Evolutionary conservation across 768 basidiomycete genomes (phyloP), one percentile per base, ranked within the genome.

Genomic region (Lactifluus hygrophoroides): DNA sequence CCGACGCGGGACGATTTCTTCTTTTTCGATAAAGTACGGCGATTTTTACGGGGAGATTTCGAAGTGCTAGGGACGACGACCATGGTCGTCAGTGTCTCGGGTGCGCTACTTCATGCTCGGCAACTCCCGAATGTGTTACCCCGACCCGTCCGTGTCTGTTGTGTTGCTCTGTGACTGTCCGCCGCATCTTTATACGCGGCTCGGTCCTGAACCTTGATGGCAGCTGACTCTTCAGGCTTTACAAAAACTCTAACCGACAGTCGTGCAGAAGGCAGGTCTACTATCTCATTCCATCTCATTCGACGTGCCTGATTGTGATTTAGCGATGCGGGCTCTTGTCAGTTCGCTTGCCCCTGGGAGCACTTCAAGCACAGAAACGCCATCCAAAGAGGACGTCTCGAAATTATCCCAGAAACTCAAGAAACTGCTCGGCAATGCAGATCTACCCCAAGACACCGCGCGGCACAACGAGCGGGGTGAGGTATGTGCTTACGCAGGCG

Each of bases 341-440:
- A 64, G 58, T 37, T 74, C 77, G 11, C 66, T 78, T 17, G 67
- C 70, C 1, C 68, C 70, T 16, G 67, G 32, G 11, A 42, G 59
- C 30, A 40, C 35, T 14, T 5, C 27, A 3, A 38, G 52, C 9
- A 56, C 53, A 10, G 64, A 51, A 28, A 75, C 74, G 30, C 58
- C 79, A 38, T 73, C 76, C 19, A 67, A 75, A 48, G 80, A 82
- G 49, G 79, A 80, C 53, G 69, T 82, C 21, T 71, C 73, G 58
- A 78, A 72, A 59, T 68, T 90, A 23, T 81, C 85, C 3, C 76
- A 82, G 55, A 85, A 79, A 68, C 72, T 90, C 13, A 75, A 72
- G 17, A 77, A 87, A 63, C 67, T 90, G 17, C 72, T 85, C 21
- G 81, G 78, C 14, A 74, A 76, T 48, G 74, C 66, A 16, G 52